Percentiles rank a stretch among this genome's conserved stretches.
phyloP scores from a whole-genome alignment of 148 eudicot genomes.

The Rhododendron griersonianum region DNA sequence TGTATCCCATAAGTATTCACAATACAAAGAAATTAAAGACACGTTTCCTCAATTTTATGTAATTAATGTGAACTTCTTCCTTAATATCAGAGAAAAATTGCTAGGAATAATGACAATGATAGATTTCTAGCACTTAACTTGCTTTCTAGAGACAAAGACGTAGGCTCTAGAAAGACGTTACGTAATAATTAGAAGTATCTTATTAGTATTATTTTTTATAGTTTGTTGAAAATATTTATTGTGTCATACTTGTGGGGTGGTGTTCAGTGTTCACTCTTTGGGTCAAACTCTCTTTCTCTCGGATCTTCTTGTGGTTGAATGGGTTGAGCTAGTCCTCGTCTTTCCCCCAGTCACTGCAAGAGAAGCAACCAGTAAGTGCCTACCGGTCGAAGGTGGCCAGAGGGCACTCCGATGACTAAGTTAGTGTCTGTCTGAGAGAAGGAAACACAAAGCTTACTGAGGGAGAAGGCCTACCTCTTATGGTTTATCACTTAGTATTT shows the following conservation, averaged over 20 bases:
- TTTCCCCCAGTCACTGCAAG: background rate
- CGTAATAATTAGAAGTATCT: background rate
- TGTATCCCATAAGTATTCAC: background rate
- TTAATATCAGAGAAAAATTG: too few species aligned
- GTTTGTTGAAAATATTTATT: background rate
- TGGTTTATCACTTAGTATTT: background rate
- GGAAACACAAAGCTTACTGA: background rate
- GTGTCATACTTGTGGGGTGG: background rate
- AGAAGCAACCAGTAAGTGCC: background rate
- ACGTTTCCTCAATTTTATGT: background rate
- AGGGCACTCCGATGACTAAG: background rate
- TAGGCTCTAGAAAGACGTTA: background rate
- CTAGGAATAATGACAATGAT: background rate
- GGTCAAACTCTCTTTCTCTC: background rate
- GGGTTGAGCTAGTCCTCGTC: background rate
- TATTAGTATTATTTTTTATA: too few species aligned
- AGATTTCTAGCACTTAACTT: background rate
- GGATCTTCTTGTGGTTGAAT: background rate
- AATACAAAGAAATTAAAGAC: background rate
- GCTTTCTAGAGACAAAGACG: background rate
- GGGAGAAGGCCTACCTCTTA: background rate
- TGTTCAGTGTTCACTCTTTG: background rate
- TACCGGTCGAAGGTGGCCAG: background rate
- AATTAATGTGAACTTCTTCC: background rate
- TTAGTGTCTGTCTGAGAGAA: background rate